A percentile compares a stretch with the other conserved stretches of the same genome.
Conservation (phyloP, 2,329 filamentous ascomycete genomes). For the Xylaria sp. region DNA sequence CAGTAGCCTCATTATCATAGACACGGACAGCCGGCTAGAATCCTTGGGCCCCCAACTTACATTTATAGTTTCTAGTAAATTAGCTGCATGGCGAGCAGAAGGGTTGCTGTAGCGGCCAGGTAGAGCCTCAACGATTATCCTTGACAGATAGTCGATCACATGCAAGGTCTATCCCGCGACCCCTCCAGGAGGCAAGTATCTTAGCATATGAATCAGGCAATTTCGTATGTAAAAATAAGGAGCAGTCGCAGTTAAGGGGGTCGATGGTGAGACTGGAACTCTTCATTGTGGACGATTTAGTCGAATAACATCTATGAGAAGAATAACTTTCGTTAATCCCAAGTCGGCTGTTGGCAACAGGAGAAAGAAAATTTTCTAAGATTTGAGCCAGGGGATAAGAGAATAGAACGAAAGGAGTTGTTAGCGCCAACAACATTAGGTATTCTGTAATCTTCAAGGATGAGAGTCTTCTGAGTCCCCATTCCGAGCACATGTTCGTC, state of each 20-base stretch:
- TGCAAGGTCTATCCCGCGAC: not conserved
- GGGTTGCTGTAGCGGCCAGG: not conserved
- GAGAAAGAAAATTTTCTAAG: not conserved
- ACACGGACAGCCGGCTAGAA: not conserved
- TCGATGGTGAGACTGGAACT: not conserved
- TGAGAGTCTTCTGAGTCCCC: not conserved
- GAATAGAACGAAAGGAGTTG: not conserved
- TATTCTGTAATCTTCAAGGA: not conserved
- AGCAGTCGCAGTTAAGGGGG: not conserved
- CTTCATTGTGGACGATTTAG: not conserved
- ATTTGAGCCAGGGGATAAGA: not conserved
- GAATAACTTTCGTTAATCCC: not conserved
- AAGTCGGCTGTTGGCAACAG: not conserved
- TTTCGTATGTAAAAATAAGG: not conserved
- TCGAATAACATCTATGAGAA: not conserved
- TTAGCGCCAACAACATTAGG: too few species aligned
- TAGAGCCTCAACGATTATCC: not conserved
- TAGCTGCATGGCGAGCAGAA: not conserved
- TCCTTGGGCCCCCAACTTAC: not conserved
- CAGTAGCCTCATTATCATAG: not conserved
- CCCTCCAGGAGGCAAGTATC: too few species aligned
- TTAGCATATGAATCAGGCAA: not conserved
- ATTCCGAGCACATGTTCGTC: not conserved
- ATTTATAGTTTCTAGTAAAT: not conserved
- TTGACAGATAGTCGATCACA: not conserved